phyloP scores from a whole-genome alignment of 257 asterid species.

The Marsdenia floribunda region DNA sequence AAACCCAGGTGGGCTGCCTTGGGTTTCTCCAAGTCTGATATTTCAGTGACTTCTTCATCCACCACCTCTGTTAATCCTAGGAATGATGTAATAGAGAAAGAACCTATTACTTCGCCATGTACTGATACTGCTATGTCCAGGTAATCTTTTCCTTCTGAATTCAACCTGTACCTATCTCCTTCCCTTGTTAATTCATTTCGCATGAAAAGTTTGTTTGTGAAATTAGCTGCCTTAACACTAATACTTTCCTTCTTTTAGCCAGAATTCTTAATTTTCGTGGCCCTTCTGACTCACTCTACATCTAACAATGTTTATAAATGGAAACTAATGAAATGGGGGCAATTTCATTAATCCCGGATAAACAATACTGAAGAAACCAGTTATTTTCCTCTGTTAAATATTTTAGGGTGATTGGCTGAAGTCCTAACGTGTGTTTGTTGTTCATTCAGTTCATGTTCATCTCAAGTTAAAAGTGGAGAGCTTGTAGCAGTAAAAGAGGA shows the following conservation, averaged over 20 bases:
- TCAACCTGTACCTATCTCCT: not conserved
- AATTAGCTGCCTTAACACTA: not conserved
- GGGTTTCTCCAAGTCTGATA: constrained; percentile 47
- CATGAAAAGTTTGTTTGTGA: not conserved
- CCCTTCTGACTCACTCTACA: not conserved
- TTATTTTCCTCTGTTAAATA: not conserved
- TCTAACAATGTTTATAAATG: not conserved
- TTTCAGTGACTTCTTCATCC: constrained; percentile 62
- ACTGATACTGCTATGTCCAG: constrained; percentile 27
- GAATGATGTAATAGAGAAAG: constrained; percentile 26
- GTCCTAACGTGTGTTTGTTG: constrained; percentile 10
- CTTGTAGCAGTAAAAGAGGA: constrained; percentile 32
- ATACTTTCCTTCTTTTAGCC: not conserved
- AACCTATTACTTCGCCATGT: constrained; percentile 15
- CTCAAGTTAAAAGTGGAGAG: constrained; percentile 31
- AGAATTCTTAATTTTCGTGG: not conserved
- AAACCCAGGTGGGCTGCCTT: constrained; percentile 77
- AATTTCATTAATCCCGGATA: not conserved
- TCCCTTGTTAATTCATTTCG: not conserved
- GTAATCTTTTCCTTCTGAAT: constrained; percentile 23
- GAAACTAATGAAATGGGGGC: not conserved
- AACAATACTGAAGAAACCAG: not conserved
- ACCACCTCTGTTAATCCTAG: constrained; percentile 22
- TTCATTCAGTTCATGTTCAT: constrained; percentile 48
- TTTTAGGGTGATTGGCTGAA: not conserved